A percentile compares a stretch with the other conserved stretches of the same genome.
Conservation (phyloP, 192 early-diverging fungal genomes). For the Ambispora gerdemannii region DNA sequence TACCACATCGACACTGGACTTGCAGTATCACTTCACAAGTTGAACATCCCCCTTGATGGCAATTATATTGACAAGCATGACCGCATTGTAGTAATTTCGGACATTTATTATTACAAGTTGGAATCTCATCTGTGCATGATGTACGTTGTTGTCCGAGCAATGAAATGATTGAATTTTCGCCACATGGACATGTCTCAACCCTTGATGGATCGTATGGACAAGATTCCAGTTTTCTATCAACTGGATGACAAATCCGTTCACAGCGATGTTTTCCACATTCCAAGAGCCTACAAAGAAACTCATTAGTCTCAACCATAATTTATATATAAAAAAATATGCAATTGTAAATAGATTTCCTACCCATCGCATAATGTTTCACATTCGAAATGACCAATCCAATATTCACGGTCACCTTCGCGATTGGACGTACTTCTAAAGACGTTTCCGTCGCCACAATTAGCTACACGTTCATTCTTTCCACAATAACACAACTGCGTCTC, state of each 20-base stretch:
- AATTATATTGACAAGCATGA: conserved; percentile 56
- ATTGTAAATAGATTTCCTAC: too few relatives aligned
- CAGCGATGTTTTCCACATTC: conserved; percentile 55
- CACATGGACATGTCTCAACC: conserved; percentile 53
- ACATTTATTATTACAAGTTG: conserved; percentile 62
- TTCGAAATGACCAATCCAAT: conserved; percentile 48
- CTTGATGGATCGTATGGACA: conserved; percentile 54
- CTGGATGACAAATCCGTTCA: conserved; percentile 51
- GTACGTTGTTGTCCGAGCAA: conserved; percentile 35
- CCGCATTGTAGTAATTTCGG: conserved; percentile 55
- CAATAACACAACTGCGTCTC: conserved; percentile 68
- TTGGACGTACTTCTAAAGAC: conserved; percentile 35
- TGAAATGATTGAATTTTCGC: conserved; percentile 37
- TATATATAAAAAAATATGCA: not conserved
- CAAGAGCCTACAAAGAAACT: conserved; percentile 36
- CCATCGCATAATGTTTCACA: conserved; percentile 49
- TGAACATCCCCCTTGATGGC: conserved; percentile 63
- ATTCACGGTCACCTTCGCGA: conserved; percentile 22
- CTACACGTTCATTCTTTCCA: conserved; percentile 54
- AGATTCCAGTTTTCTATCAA: conserved; percentile 33
- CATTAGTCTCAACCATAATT: not conserved
- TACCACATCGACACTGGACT: conserved; percentile 64
- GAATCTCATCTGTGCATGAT: conserved; percentile 53
- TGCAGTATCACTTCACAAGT: conserved; percentile 54
- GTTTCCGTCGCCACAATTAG: conserved; percentile 58